A percentile compares a stretch with the other conserved stretches of the same genome.
These are phyloP conservation scores for Agaricus sinodeliciosus DNA, from an alignment of 768 basidiomycete genomes.

Conservation along the genomic window DNA sequence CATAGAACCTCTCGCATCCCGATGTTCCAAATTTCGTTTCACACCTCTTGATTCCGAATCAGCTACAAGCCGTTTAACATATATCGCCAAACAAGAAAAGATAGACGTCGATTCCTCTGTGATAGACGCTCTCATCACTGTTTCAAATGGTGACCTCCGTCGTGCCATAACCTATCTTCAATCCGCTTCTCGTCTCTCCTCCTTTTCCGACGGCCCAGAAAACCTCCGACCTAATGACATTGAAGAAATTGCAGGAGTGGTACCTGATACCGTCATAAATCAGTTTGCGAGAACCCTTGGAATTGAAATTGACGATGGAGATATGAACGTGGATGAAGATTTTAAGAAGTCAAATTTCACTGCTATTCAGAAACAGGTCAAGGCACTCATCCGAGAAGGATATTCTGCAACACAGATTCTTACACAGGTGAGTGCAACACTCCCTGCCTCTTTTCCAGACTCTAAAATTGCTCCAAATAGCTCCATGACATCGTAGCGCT, in stretches of 20 bases:
- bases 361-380: slow-evolving; percentile 64
- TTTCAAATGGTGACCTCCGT: slow-evolving; percentile 88
- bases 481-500: slow-evolving; percentile 84
- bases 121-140: slow-evolving; percentile 64
- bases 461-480: slow-evolving; percentile 41
- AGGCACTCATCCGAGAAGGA: slow-evolving; percentile 74
- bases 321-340: slow-evolving; percentile 43
- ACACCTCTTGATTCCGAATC: slow-evolving; percentile 82
- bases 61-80: slow-evolving; percentile 63
- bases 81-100: slow-evolving; percentile 76
- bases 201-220: slow-evolving; percentile 64
- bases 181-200: slow-evolving; percentile 84
- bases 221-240: slow-evolving; percentile 74
- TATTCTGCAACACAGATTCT: slow-evolving; percentile 90
- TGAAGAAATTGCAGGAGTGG: slow-evolving; percentile 95
- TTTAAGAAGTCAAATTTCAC: slow-evolving; percentile 39
- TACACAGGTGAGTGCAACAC: slow-evolving; percentile 56
- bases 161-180: slow-evolving; percentile 98
- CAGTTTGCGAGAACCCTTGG: slow-evolving; percentile 69
- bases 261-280: slow-evolving; percentile 68
- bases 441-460: not conserved
- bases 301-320: slow-evolving; percentile 46
- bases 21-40: slow-evolving; percentile 98
- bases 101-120: slow-evolving; percentile 53
- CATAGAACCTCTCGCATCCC: slow-evolving; percentile 96